These are phyloP conservation scores for Alternaria tenuissima DNA, from an alignment of 2,329 filamentous ascomycete genomes.

Conservation along the genomic window DNA sequence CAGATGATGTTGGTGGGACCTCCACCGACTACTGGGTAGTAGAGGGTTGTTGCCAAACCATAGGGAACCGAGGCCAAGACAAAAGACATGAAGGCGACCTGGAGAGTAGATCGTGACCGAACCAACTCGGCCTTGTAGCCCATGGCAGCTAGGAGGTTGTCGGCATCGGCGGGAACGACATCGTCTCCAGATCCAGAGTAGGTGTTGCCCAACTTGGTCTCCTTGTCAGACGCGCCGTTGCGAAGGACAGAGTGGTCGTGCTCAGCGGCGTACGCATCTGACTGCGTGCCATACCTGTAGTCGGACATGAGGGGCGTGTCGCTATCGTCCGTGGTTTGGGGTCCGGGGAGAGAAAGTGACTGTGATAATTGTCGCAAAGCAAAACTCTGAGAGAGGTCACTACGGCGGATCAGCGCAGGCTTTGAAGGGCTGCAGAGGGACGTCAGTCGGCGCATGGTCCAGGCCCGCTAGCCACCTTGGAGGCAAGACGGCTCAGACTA, in stretches of 20 bases:
- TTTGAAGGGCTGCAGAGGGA: slow-evolving; percentile 41
- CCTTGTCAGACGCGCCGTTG: slow-evolving; percentile 31
- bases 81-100: slow-evolving; percentile 79
- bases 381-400: slow-evolving; percentile 24
- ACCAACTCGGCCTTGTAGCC: slow-evolving; percentile 72
- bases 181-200: slow-evolving; percentile 34
- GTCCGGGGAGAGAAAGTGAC: slow-evolving; percentile 17
- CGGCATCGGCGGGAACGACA: slow-evolving; percentile 57
- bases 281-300: slow-evolving; percentile 45
- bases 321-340: slow-evolving; percentile 19
- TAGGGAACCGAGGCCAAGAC: slow-evolving; percentile 79
- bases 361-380: slow-evolving; percentile 26
- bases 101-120: slow-evolving; percentile 71
- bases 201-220: slow-evolving; percentile 37
- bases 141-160: slow-evolving; percentile 69
- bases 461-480: slow-evolving; percentile 32
- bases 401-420: slow-evolving; percentile 30
- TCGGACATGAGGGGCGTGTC: slow-evolving; percentile 29
- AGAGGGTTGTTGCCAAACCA: slow-evolving; percentile 73
- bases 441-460: slow-evolving; percentile 36
- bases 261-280: slow-evolving; percentile 46
- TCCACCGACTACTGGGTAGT: slow-evolving; percentile 71
- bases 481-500: slow-evolving; percentile 22
- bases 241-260: slow-evolving; percentile 38
- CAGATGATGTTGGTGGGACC: slow-evolving; percentile 75